Evolutionary conservation across 805 yeast species (phyloP).

Genomic region (Grigorovia jiainica): DNA sequence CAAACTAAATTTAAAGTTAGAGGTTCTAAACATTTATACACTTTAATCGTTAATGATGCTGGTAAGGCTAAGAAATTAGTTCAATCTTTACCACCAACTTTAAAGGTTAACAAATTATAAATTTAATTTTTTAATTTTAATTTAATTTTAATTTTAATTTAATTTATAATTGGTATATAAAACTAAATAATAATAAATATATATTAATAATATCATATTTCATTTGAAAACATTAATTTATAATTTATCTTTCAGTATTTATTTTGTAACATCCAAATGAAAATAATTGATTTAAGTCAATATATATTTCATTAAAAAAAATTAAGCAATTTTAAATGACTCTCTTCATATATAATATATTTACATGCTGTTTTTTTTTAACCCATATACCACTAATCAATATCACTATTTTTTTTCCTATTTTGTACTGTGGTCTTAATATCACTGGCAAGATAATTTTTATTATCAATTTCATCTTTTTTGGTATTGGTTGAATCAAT

Average conservation of each 20-base stretch:
- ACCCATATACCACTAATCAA: no score
- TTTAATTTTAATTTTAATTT: not conserved
- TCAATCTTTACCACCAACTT: constrained; percentile 94
- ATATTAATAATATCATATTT: constrained; percentile 1
- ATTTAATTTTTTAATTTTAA: constrained; percentile 1
- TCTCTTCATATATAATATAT: no score
- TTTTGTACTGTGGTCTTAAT: not conserved
- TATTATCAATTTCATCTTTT: not conserved
- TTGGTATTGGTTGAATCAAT: not conserved
- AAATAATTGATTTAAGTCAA: no score
- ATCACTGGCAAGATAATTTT: not conserved
- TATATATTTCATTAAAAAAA: no score
- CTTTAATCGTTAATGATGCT: constrained; percentile 89
- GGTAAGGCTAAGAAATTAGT: constrained; percentile 95
- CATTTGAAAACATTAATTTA: not conserved
- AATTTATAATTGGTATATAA: not conserved
- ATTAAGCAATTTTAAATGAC: no score
- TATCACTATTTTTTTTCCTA: not conserved
- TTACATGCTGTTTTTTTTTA: no score
- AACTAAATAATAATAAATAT: not conserved
- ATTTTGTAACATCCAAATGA: not conserved
- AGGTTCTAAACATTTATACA: constrained; percentile 90
- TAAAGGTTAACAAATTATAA: constrained; percentile 52
- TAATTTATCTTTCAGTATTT: not conserved
- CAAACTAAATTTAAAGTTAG: constrained; percentile 99